Percentiles rank a stretch among this genome's conserved stretches.
Evolutionary conservation across 2,329 filamentous ascomycete species (phyloP).

Genomic region (Alternaria arborescens): DNA sequence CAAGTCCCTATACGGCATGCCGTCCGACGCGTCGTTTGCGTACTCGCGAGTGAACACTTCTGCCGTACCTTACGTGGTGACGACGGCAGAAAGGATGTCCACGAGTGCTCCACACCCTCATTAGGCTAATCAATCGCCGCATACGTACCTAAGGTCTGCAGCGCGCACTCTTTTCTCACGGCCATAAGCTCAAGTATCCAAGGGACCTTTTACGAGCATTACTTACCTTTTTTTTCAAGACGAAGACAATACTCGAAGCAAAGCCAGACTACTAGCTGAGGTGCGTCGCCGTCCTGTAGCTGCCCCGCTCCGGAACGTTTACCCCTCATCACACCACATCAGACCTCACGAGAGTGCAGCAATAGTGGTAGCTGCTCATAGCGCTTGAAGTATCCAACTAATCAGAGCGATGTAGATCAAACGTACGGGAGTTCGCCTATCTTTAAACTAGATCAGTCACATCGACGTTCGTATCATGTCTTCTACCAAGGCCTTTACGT

Average conservation of each 20-base stretch:
- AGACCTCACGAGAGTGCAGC: constrained; percentile 6
- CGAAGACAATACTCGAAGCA: constrained; percentile 1
- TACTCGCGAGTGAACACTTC: constrained; percentile 24
- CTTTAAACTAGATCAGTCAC: constrained; percentile 8
- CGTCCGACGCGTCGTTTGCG: constrained; percentile 20
- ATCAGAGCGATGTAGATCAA: constrained; percentile 12
- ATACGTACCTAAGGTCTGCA: constrained; percentile 11
- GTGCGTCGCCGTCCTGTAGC: constrained; percentile 24
- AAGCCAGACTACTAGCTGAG: constrained; percentile 13
- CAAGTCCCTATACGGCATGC: constrained; percentile 25
- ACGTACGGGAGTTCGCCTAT: neutral
- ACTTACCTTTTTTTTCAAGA: neutral
- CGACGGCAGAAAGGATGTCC: constrained; percentile 19
- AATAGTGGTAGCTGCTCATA: constrained; percentile 2
- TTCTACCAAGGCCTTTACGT: constrained; percentile 56
- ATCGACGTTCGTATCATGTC: constrained; percentile 34
- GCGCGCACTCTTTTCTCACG: constrained; percentile 2
- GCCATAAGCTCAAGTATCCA: constrained; percentile 5
- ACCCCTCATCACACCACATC: constrained; percentile 23
- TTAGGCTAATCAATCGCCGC: constrained; percentile 45
- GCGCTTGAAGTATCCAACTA: constrained; percentile 7
- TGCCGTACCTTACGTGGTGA: constrained; percentile 17
- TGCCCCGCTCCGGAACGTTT: constrained; percentile 25
- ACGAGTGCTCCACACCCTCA: constrained; percentile 26
- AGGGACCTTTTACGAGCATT: constrained; percentile 3